Percentiles rank a stretch among this genome's conserved stretches.
These are phyloP conservation scores for Beta lomatogona DNA, from an alignment of 179 eudicot genomes.

Conservation along the genomic window DNA sequence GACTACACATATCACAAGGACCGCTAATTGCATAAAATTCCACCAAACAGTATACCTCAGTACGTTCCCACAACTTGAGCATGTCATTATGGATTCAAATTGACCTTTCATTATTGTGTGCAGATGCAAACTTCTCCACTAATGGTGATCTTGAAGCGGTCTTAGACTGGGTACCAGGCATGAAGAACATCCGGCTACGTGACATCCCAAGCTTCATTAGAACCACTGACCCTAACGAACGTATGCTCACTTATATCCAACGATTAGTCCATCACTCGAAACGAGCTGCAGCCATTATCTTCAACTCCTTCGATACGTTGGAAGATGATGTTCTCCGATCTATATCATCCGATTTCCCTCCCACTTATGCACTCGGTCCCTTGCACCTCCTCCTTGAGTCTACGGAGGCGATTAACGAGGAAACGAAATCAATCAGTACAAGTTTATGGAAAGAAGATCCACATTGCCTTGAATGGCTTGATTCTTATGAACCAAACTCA, in stretches of 20 bases:
- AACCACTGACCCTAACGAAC: slow-evolving; percentile 29
- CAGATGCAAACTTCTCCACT: slow-evolving; percentile 30
- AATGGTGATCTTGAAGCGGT: slow-evolving; percentile 32
- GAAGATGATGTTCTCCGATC: slow-evolving; percentile 19
- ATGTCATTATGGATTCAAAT: too few species aligned
- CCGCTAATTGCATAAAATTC: too few species aligned
- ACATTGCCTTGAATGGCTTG: slow-evolving; percentile 29
- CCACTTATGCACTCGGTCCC: slow-evolving; percentile 19
- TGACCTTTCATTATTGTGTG: not conserved
- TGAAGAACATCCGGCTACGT: slow-evolving; percentile 27
- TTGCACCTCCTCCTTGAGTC: slow-evolving; percentile 13
- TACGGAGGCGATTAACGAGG: not conserved
- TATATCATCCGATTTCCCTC: slow-evolving; percentile 11
- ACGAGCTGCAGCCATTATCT: slow-evolving; percentile 29
- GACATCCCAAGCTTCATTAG: slow-evolving; percentile 31
- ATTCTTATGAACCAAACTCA: slow-evolving; percentile 6
- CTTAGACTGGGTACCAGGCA: slow-evolving; percentile 30
- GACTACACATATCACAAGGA: slow-evolving; percentile 19
- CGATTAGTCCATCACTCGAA: slow-evolving; percentile 8
- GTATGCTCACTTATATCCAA: slow-evolving; percentile 9
- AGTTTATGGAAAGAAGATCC: slow-evolving; percentile 35
- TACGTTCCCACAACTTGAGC: too few species aligned
- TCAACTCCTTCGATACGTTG: slow-evolving; percentile 25
- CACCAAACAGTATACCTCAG: too few species aligned
- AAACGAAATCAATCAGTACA: slow-evolving; percentile 13